These are phyloP conservation scores for Zopfochytrium polystomum DNA, from an alignment of 371 early-diverging fungal genomes.

Conservation along the genomic window DNA sequence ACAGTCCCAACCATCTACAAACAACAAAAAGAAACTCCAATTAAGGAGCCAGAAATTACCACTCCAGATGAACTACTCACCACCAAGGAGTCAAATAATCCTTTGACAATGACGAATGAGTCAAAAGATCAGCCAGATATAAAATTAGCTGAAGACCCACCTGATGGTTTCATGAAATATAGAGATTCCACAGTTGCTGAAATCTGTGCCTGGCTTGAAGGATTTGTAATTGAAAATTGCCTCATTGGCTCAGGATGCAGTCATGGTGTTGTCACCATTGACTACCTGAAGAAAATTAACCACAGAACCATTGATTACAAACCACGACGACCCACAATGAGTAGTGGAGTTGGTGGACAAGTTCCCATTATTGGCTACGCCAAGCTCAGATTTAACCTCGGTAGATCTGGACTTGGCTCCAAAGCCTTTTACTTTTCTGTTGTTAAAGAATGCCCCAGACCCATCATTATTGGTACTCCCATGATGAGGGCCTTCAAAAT, in stretches of 20 bases:
- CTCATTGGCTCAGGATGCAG: not conserved
- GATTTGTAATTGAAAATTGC: too few species aligned
- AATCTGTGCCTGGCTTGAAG: too few species aligned
- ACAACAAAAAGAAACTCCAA: too few species aligned
- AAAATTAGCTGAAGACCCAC: too few species aligned
- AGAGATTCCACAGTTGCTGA: too few species aligned
- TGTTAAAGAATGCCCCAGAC: not conserved
- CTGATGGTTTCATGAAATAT: too few species aligned
- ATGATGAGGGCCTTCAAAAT: not conserved
- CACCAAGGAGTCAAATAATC: too few species aligned
- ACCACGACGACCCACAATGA: not conserved
- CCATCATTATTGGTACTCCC: constrained; percentile 2
- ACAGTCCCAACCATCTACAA: too few species aligned
- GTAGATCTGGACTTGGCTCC: not conserved
- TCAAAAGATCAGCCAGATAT: too few species aligned
- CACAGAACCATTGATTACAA: not conserved
- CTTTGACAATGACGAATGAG: too few species aligned
- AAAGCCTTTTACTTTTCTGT: constrained; percentile 2
- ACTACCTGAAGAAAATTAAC: not conserved
- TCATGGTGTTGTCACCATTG: not conserved
- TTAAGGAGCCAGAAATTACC: too few species aligned
- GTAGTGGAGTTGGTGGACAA: not conserved
- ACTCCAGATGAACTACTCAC: too few species aligned
- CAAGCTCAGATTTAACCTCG: not conserved
- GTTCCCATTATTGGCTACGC: not conserved